Evolutionary conservation across 257 asterid genomes (phyloP), one percentile per base, ranked within the genome.

Genomic region (Scutellaria minor): DNA sequence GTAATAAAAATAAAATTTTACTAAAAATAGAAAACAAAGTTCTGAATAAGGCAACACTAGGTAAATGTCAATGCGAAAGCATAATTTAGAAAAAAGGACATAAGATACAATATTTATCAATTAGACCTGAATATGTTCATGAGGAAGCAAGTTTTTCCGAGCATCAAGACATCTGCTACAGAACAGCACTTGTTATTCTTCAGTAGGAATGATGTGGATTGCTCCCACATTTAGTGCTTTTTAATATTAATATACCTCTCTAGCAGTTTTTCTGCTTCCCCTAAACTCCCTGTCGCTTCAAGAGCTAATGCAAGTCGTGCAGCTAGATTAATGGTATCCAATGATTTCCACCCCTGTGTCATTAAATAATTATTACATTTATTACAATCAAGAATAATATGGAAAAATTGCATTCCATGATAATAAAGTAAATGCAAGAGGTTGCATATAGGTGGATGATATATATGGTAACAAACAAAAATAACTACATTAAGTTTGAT

Each of bases 221-320:
- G 53, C 77, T 72, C 62, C 64, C 66, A 53, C 74, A 74, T 59
- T 65, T 68, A 74, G 75, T 60, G 65, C 48, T 72, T 31, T 31
- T 31, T 68, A 65, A 14, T 39, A 68, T 50, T 45, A 71, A 75
- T 22, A 55, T 80, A 94, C 99, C 96, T 82, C 78, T 88, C 83
- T 54, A 94, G 75, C 52, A 94, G 89, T 75, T 88, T 90, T 76
- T 83, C 95, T 18, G 99, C 91, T 81, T 94, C 97, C 75, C 50
- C 83, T 69, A 94, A 77, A 66, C 70, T 80, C 72, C 97, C 96
- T 48, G 79, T 77, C 22, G 81, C 80, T 82, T 86, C 92, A 59
- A 91, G 85, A 74, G 90, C 81, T 75, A 85, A 72, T 27, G 99
- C 97, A 68, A 94, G 97, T 76, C 89, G 85, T 77, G 91, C 97